Conservation (phyloP, 1,139 yeast species). For the Magnusiomyces suaveolens region DNA sequence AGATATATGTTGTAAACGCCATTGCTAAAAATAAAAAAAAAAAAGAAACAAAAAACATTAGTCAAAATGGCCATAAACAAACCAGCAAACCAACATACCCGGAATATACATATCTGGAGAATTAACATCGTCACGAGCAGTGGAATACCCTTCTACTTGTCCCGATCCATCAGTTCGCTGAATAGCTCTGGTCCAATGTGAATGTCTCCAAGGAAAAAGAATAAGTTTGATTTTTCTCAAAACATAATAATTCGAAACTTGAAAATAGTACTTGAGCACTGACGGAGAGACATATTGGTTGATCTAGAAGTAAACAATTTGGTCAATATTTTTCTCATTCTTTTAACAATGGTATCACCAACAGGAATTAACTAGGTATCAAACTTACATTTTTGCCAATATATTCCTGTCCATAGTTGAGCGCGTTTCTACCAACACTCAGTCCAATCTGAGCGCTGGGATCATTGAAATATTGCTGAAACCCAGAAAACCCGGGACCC, state of each 20-base stretch:
- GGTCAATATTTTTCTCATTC: no score
- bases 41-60: not conserved
- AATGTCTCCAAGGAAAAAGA: slow-evolving; percentile 77
- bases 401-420: slow-evolving; percentile 59
- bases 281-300: slow-evolving; percentile 30
- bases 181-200: slow-evolving; percentile 42
- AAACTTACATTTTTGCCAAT: slow-evolving; percentile 58
- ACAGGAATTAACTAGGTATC: no score
- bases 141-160: slow-evolving; percentile 46
- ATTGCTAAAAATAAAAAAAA: slow-evolving; percentile 48
- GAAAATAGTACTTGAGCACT: slow-evolving; percentile 74
- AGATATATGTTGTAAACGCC: slow-evolving; percentile 83
- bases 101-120: slow-evolving; percentile 98
- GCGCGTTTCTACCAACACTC: slow-evolving; percentile 79
- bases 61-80: not conserved
- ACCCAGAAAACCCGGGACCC: slow-evolving; percentile 14
- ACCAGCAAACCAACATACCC: slow-evolving; percentile 17
- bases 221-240: slow-evolving; percentile 61
- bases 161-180: slow-evolving; percentile 31
- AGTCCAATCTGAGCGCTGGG: slow-evolving; percentile 81
- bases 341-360: not conserved
- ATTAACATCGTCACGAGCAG: slow-evolving; percentile 74
- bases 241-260: slow-evolving; percentile 84
- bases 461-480: slow-evolving; percentile 43
- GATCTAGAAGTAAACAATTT: slow-evolving; percentile 15